Base-by-base conservation (phyloP, 208 protist genomes). In the Acanthamoeba castellanii region DNA sequence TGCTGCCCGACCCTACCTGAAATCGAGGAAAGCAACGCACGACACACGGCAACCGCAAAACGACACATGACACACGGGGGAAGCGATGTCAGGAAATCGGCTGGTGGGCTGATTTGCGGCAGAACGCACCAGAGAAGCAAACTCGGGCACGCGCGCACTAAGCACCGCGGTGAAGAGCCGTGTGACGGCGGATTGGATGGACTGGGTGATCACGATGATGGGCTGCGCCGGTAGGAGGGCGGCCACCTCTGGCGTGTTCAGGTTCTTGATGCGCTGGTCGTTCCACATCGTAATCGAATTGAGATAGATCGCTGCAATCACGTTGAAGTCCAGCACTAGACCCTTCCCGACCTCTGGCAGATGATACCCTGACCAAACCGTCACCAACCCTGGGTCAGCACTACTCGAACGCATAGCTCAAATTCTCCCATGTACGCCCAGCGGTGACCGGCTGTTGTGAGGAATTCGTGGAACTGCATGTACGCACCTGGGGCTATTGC, bases 281-380 rank as follows among this genome's bases (percentile, higher is more conserved):
- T 92, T 32, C 85, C 85, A 92, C 55, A 45, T 45, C 13, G 55
- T 72, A 57, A 92, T 20, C 59, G 9, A 9, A 34, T 72, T 72
- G 13, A 70, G 52, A 52, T 52, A 92, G 57, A 92, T 92, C 16
- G 11, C 16, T 1, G 85, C 85, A 13, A 92, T 92, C 6, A 70
- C 57, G 20, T 72, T 34, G 25, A 92, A 72, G 42, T 92, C 55
- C 55, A 92, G 34, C 85, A 92, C 85, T 18, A 92, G 85, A 30
- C 30, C 13, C 25, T 27, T 6, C 59, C 34, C 22, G 3, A 92
- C 16, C 57, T 66, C 52, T 14, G 85, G 85, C 42, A 92, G 16
- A 52, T 92, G 27, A 22, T 74, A 92, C 0, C 52, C 85, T 66
- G 57, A 5, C 2, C 37, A 45, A 30, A n/a, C 66, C 7, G 22